Evolutionary conservation across 768 basidiomycete genomes (phyloP).

Genomic region (Pulveroboletus ravenelii): DNA sequence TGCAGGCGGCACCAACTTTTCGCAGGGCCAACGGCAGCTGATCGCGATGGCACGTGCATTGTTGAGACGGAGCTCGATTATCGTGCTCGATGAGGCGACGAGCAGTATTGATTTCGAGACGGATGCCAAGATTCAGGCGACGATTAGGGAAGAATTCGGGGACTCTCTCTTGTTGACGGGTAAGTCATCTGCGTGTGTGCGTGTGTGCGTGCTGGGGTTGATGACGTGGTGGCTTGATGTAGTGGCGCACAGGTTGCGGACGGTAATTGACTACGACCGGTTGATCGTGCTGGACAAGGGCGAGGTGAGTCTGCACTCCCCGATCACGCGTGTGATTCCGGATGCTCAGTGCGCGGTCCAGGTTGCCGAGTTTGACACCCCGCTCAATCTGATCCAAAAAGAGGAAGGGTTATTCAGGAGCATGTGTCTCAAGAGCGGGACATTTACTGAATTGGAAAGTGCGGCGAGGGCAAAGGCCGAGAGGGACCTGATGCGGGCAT

Average conservation of each 20-base stretch:
- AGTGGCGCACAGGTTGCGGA: conserved; percentile 69
- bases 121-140: conserved; percentile 84
- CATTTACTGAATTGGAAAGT: conserved; percentile 54
- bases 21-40: conserved; percentile 85
- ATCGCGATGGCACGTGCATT: conserved; percentile 84
- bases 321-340: not conserved
- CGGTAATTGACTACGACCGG: conserved; percentile 78
- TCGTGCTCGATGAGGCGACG: conserved; percentile 80
- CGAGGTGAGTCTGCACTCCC: conserved; percentile 18
- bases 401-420: conserved; percentile 60
- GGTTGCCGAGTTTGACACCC: conserved; percentile 69
- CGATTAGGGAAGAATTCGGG: conserved; percentile 82
- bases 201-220: not conserved
- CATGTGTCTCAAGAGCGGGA: conserved; percentile 71
- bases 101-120: conserved; percentile 85
- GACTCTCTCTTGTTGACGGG: conserved; percentile 70
- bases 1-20: conserved; percentile 86
- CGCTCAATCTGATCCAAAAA: conserved; percentile 58
- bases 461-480: conserved; percentile 45
- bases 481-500: conserved; percentile 1
- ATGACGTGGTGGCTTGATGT: conserved; percentile 2
- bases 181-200: conserved; percentile 16
- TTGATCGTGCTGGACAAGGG: conserved; percentile 68
- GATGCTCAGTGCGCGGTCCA: not conserved
- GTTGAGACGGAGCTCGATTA: conserved; percentile 63